Base-by-base conservation (phyloP, 495 filamentous ascomycete genomes). In the Neurospora tetraspora region DNA sequence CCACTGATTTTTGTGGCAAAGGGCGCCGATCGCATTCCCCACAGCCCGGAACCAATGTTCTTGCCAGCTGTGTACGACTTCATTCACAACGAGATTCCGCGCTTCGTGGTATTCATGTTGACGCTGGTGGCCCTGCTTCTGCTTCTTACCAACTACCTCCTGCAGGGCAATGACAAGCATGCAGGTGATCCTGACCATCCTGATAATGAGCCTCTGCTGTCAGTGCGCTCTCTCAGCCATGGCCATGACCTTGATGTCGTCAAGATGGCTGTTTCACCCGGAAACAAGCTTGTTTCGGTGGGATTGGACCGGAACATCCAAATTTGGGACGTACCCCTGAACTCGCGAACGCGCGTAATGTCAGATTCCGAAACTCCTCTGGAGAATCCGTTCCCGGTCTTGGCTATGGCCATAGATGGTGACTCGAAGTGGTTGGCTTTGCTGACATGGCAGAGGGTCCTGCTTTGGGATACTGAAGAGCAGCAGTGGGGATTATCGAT, bases 1-100 rank as follows among this genome's bases (percentile, higher is more conserved):
- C 91, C 91, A 2, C 77, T 91, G 9, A 83, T 92, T 37, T 89
- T 93, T 73, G 89, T 92, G 10, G 75, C 91, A 6, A 86, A 88
- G 69, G 89, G 88, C 18, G 87, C 91, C 8, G 84, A 91, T 73
- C 85, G 91, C 39, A 86, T 84, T 9, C 80, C 85, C 3, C 74
- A 78, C 36, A 76, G 75, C 69, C 73, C 78, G 39, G 81, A 86
- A 71, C 79, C 79, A 7, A 77, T 79, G 43, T 83, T 88, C 65
- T 73, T 87, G 31, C 83, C 85, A n/a, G 84, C 86, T 12, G 80
- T 88, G 7, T 85, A 88, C 59, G 87, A 89, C 71, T 88, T 89
- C 73, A 77, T 86, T 12, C 80, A 82, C 39, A 83, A 91, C 69
- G 87, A 93, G 72, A 77, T 89, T 0, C 83, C 83, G 43, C 81